These are phyloP conservation scores for Arxiozyma bovina DNA, from an alignment of 1,139 yeast species.

Conservation along the genomic window DNA sequence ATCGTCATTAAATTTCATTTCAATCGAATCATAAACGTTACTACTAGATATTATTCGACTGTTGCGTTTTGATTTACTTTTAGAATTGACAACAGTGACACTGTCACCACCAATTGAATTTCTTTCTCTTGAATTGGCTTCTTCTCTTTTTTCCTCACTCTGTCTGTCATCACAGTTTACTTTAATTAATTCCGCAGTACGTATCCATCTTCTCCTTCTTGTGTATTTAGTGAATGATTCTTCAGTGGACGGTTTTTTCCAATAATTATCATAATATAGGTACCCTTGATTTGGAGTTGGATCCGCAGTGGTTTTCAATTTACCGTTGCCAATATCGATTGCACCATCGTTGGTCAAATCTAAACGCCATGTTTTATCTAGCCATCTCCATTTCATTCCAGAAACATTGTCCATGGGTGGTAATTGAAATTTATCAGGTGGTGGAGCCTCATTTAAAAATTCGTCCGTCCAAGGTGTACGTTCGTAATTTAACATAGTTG, in stretches of 20 bases:
- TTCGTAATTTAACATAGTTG: constrained; percentile 82
- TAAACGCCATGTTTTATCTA: constrained; percentile 84
- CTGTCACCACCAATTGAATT: constrained; percentile 18
- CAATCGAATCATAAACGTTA: background rate
- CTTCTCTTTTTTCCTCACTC: constrained; percentile 22
- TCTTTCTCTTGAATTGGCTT: constrained; percentile 12
- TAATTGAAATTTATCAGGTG: constrained; percentile 68
- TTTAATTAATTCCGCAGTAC: constrained; percentile 79
- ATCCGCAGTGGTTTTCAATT: constrained; percentile 67
- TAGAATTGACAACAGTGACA: background rate
- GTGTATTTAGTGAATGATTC: constrained; percentile 88
- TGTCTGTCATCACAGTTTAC: constrained; percentile 26
- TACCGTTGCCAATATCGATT: constrained; percentile 55
- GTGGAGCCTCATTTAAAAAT: constrained; percentile 75
- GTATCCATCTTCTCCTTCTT: constrained; percentile 88
- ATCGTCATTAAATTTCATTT: background rate
- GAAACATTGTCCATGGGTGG: constrained; percentile 64
- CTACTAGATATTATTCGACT: background rate
- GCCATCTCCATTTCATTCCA: constrained; percentile 90
- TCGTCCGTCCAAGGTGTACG: constrained; percentile 98
- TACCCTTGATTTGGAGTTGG: constrained; percentile 80
- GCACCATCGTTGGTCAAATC: constrained; percentile 89
- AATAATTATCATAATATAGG: constrained; percentile 82
- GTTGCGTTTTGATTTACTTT: background rate
- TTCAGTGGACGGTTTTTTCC: constrained; percentile 87